These are phyloP conservation scores for Erythrobasidium hasegawianum DNA, from an alignment of 1,284 basidiomycete species.

Conservation along the genomic window DNA sequence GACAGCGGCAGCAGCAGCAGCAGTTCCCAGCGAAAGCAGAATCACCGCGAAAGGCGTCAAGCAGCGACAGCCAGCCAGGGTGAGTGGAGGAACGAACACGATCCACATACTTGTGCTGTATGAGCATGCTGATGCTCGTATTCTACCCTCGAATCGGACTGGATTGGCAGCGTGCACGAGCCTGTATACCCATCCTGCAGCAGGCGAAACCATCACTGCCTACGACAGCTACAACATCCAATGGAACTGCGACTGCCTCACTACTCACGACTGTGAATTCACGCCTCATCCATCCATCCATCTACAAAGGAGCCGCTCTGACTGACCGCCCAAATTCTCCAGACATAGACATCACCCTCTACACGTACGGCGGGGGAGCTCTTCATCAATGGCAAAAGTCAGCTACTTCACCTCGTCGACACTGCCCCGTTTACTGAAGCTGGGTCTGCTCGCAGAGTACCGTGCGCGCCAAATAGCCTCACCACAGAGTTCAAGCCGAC, in stretches of 20 bases:
- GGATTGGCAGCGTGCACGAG: constrained; percentile 39
- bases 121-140: too few species aligned
- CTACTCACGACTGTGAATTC: constrained; percentile 48
- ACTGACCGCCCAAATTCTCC: background rate
- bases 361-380: constrained; percentile 27
- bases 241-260: constrained; percentile 62
- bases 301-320: too few species aligned
- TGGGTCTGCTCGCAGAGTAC: constrained; percentile 57
- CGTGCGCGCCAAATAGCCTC: constrained; percentile 56
- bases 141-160: background rate
- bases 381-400: constrained; percentile 28
- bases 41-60: background rate
- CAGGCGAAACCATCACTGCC: constrained; percentile 57
- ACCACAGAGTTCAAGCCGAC: constrained; percentile 58
- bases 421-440: constrained; percentile 50
- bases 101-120: too few species aligned
- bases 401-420: background rate
- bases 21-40: too few species aligned
- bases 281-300: background rate
- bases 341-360: constrained; percentile 34
- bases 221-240: constrained; percentile 60
- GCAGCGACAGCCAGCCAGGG: too few species aligned
- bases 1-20: too few species aligned
- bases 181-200: constrained; percentile 64
- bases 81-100: too few species aligned